These are phyloP conservation scores for Dioscorea zingiberensis DNA, from an alignment of 106 monocot species.

Conservation along the genomic window DNA sequence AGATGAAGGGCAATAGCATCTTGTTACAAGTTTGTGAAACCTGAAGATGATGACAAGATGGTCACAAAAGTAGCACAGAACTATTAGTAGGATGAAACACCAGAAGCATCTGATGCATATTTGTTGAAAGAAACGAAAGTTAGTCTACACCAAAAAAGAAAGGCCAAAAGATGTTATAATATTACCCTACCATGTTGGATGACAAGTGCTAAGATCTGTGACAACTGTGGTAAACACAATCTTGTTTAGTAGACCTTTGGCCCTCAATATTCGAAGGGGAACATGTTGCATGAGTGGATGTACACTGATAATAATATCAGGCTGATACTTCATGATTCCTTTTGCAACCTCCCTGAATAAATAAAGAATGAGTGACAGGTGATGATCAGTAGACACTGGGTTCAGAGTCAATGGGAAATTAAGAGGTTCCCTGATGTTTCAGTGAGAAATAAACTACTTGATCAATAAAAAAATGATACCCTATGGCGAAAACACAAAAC, in stretches of 20 bases:
- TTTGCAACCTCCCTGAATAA: conserved; percentile 80
- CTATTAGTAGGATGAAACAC: background rate
- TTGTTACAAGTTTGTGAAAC: conserved; percentile 98
- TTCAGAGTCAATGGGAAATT: conserved; percentile 1
- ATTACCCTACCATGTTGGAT: conserved; percentile 82
- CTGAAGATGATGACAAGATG: conserved; percentile 22
- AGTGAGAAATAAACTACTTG: too few relatives aligned
- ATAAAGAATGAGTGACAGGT: conserved; percentile 2
- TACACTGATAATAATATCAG: conserved; percentile 98
- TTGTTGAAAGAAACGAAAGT: background rate
- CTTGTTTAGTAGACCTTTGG: conserved; percentile 86
- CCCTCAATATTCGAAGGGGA: conserved; percentile 76
- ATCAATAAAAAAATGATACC: too few relatives aligned
- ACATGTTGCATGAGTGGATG: conserved; percentile 99
- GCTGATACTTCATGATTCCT: conserved; percentile 96
- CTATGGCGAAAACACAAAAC: too few relatives aligned
- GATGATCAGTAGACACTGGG: conserved; percentile 3
- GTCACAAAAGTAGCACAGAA: background rate
- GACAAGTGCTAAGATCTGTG: conserved; percentile 95
- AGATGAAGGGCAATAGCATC: conserved; percentile 94
- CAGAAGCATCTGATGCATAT: background rate
- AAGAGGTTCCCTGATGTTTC: too few relatives aligned
- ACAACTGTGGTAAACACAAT: conserved; percentile 96
- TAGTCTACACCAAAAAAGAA: background rate
- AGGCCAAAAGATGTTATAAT: background rate